Base-by-base conservation (phyloP, 208 protist species). In the Acanthamoeba sp. region DNA sequence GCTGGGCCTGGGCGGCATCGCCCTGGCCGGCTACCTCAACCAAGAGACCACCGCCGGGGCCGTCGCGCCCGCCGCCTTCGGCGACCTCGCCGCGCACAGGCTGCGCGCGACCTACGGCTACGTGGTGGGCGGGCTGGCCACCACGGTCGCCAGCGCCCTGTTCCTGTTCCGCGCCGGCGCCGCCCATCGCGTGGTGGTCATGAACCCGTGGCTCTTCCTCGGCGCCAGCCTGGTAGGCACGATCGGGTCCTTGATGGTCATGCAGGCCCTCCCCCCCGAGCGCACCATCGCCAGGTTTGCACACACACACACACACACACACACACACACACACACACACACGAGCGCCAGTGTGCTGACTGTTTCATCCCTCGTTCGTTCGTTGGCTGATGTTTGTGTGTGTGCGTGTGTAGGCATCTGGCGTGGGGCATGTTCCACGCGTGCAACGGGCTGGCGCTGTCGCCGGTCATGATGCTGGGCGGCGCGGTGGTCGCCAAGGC, bases 191-290 rank as follows among this genome's bases (percentile, higher is more conserved):
- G 69, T 78, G 69, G 34, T 78, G 36, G 69, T 18, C 29, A 78
- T 78, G 69, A 78, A 78, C 38, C 69, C 69, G 69, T 78, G 69
- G 69, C 69, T 78, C 36, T 78, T 78, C 38, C 6, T 78, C 12
- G 69, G 69, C 36, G 69, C 69, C 29, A 78, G 69, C 69, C 7
- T 78, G 29, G 2, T 78, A 4, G 69, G 69, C 69, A 78, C 69
- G 5, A 32, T 78, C 36, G 69, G 69, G 4, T 78, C 69, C 20
- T 9, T 78, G 9, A 78, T 78, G 69, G 69, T 42, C 69, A 78
- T 78, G 69, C 69, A 78, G 69, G 7, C 69, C n/a, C 69, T 78
- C 34, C 69, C 69, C 12, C 69, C 69, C 34, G 69, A 78, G 16
- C 32, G 34, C 36, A 78, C 69, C 18, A 36, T 78, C 12, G 69